Evolutionary conservation across 2,329 filamentous ascomycete species (phyloP), one percentile per base, ranked within the genome.

Genomic region (Aspergillus costaricaensis): DNA sequence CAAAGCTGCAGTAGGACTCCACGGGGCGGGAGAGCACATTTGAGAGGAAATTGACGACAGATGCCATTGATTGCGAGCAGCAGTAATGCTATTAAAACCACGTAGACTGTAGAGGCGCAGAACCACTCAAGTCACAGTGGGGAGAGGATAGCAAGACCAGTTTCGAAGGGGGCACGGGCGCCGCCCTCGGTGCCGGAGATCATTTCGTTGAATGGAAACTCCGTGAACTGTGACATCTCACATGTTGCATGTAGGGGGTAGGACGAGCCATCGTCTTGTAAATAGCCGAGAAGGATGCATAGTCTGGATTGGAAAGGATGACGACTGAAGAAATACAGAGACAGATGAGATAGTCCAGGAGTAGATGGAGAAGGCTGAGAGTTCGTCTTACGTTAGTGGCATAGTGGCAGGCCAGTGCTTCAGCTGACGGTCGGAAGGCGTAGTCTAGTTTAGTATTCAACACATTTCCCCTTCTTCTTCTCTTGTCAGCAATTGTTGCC

Each of bases 1-100:
- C 74, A 43, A 74, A 60, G 57, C 73, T 74, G 7, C 66, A 67
- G 23, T 65, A 61, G 15, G 68, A 62, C 52, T 77, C 75, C 32
- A 67, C 38, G 3, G 75, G 75, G 59, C 72, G 72, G 17, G 60
- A 63, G 21, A 76, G 44, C 10, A 65, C 55, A 54, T 70, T 66
- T 41, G 57, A 58, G 15, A 59, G 52, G 14, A 75, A 64, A 32
- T 60, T 44, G n/a, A 63, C 36, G 10, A 62, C 36, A 15, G 63
- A 59, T 21, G 55, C 36, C 12, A 67, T 27, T 41, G 68, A 65
- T 36, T n/a, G 30, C 8, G 58, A 27, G 3, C 4, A 27, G 12
- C 58, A 56, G 55, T 17, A 32, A 47, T 51, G 21, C 12, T 6
- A 8, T 15, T n/a, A 15, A 15, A 5, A 14, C 27, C 12, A 19